Percentiles rank a stretch among this genome's conserved stretches.
Evolutionary conservation across 352 stramenopile genomes (phyloP).

Genomic region (Peronospora belbahrii): DNA sequence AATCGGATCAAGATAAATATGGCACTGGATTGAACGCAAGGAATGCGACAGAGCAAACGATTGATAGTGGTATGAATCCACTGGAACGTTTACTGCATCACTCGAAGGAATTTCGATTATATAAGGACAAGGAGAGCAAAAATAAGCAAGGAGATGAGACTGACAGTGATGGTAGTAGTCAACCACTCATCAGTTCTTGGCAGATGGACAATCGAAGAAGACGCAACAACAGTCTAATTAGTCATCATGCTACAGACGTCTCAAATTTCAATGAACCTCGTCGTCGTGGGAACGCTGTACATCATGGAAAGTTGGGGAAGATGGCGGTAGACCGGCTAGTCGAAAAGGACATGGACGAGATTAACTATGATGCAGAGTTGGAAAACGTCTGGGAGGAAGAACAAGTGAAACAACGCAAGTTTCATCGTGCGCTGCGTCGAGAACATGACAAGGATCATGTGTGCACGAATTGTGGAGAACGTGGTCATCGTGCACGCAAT

Average conservation of each 20-base stretch:
- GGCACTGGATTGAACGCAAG: slow-evolving; percentile 1
- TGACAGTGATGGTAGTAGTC: slow-evolving; percentile 9
- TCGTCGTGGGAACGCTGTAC: slow-evolving; percentile 6
- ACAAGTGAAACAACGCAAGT: slow-evolving; percentile 47
- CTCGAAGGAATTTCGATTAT: slow-evolving; percentile 50
- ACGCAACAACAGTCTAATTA: not conserved
- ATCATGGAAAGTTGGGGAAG: slow-evolving; percentile 11
- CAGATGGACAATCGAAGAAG: slow-evolving; percentile 2
- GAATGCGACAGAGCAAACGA: not conserved
- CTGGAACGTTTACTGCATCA: slow-evolving; percentile 63
- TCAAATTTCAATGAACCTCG: slow-evolving; percentile 8
- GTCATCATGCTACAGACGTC: not conserved
- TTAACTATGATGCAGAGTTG: slow-evolving; percentile 72
- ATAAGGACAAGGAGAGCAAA: slow-evolving; percentile 6
- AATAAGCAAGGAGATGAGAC: not conserved
- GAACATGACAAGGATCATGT: slow-evolving; percentile 52
- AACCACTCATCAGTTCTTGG: not conserved
- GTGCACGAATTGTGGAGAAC: slow-evolving; percentile 73
- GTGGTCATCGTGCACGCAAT: slow-evolving; percentile 53
- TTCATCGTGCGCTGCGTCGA: slow-evolving; percentile 49
- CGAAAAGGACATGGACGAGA: slow-evolving; percentile 30
- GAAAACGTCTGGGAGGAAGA: slow-evolving; percentile 34
- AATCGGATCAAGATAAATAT: slow-evolving; percentile 14
- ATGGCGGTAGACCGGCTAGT: slow-evolving; percentile 10
- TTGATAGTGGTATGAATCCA: slow-evolving; percentile 36